Evolutionary conservation across 2,329 filamentous ascomycete species (phyloP), one percentile per base, ranked within the genome.

Genomic region (Cladophialophora bantiana): DNA sequence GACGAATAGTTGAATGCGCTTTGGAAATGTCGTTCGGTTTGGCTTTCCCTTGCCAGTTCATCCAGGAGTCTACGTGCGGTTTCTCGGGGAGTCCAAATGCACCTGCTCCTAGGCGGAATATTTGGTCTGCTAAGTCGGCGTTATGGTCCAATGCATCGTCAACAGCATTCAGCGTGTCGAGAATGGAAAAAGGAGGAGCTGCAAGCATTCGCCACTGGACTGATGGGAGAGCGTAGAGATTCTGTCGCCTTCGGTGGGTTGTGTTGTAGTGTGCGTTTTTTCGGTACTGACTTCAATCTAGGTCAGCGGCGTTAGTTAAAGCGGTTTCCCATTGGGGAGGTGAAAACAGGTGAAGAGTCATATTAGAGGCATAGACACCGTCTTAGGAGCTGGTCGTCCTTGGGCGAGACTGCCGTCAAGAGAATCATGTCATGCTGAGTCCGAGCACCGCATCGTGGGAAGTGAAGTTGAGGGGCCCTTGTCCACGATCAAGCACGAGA

Each of bases 71-170:
- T 20, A 78, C 76, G 7, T 77, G 73, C 3, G 77, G 77, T 48
- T 76, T 62, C 35, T 71, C 68, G 52, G 82, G 73, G n/a, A 88
- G 79, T 20, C 84, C 84, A 73, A 96, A 95, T 4, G 70, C 66
- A 3, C 35, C 52, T 7, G 94, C 82, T 1, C 90, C 91, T 20
- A 84, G 83, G n/a, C 83, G 81, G 53, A 96, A 85, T 68, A 99
- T 96, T 4, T 85, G 86, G 67, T 91, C 89, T 9, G 94, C 91
- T 6, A 99, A 86, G 61, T 91, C 87, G 7, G 94, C 92, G 75
- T 99, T 99, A 66, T 84, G 81, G 73, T 97, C 94, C 69, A 99
- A 97, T 53, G 94, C 93, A 64, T 90, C 88, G 75, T 99, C 96
- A 12, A 96, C 87, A 57, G 85, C 86, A 71, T 90, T 86, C 40